Conservation (phyloP, 345 rosid species). For the Mangifera indica region DNA sequence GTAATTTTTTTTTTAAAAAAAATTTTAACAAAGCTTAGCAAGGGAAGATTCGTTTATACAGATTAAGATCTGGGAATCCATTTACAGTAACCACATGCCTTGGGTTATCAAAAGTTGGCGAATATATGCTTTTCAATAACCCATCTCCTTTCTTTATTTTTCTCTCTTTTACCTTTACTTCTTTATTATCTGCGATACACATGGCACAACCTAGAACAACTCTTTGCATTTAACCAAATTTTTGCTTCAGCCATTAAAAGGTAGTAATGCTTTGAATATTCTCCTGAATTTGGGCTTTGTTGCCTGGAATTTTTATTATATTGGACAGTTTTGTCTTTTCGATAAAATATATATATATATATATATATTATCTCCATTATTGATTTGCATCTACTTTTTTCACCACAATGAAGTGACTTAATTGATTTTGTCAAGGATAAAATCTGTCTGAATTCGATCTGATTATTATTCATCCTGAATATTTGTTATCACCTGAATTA, state of each 20-base stretch:
- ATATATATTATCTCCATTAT: neutral
- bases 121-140: slow-evolving; percentile 34
- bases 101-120: slow-evolving; percentile 41
- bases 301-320: slow-evolving; percentile 5
- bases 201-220: slow-evolving; percentile 18
- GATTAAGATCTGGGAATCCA: slow-evolving; percentile 46
- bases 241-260: slow-evolving; percentile 6
- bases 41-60: slow-evolving; percentile 18
- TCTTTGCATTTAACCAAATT: slow-evolving; percentile 15
- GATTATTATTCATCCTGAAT: neutral
- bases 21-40: too few species aligned
- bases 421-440: neutral
- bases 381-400: neutral
- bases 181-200: slow-evolving; percentile 15
- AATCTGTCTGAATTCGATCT: neutral
- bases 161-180: neutral
- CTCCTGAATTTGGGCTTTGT: slow-evolving; percentile 14
- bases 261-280: slow-evolving; percentile 21
- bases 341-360: neutral
- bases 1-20: neutral
- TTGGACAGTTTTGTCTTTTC: neutral
- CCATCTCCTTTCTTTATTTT: slow-evolving; percentile 4
- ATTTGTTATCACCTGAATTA: neutral
- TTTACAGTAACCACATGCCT: slow-evolving; percentile 50
- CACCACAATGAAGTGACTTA: neutral